Evolutionary conservation across 2,329 filamentous ascomycete species (phyloP).

Genomic region (Ophiostoma sp.): DNA sequence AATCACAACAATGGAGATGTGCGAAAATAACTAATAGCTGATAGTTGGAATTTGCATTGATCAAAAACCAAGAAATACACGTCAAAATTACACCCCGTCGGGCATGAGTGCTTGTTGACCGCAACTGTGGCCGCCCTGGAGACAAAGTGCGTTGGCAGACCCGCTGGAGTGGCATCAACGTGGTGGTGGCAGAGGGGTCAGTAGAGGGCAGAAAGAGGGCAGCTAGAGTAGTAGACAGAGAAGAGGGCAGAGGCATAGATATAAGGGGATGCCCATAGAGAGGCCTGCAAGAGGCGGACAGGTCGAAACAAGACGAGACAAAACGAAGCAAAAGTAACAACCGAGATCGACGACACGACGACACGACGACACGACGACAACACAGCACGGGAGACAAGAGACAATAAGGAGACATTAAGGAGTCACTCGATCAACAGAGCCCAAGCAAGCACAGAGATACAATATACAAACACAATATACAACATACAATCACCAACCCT

Average conservation of each 20-base stretch:
- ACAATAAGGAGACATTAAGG: background rate
- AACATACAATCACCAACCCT: background rate
- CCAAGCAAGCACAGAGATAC: background rate
- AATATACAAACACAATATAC: background rate
- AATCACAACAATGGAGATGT: background rate
- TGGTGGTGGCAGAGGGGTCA: background rate
- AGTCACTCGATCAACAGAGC: background rate
- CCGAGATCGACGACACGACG: background rate
- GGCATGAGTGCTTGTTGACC: slow-evolving; percentile 12
- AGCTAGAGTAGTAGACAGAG: background rate
- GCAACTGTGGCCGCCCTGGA: slow-evolving; percentile 9
- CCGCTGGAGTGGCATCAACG: slow-evolving; percentile 4
- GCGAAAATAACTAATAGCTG: background rate
- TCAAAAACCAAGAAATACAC: background rate
- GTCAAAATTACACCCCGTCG: background rate
- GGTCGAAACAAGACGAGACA: background rate
- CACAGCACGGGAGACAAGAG: background rate
- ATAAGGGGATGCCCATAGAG: background rate
- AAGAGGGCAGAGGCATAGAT: background rate
- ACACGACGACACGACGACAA: background rate
- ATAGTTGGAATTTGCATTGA: background rate
- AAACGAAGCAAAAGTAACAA: background rate
- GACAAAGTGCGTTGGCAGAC: slow-evolving; percentile 8
- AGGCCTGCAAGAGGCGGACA: background rate
- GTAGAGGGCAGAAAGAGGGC: background rate